Evolutionary conservation across 106 monocot genomes (phyloP), one percentile per base, ranked within the genome.

Genomic region (Platanthera zijinensis): DNA sequence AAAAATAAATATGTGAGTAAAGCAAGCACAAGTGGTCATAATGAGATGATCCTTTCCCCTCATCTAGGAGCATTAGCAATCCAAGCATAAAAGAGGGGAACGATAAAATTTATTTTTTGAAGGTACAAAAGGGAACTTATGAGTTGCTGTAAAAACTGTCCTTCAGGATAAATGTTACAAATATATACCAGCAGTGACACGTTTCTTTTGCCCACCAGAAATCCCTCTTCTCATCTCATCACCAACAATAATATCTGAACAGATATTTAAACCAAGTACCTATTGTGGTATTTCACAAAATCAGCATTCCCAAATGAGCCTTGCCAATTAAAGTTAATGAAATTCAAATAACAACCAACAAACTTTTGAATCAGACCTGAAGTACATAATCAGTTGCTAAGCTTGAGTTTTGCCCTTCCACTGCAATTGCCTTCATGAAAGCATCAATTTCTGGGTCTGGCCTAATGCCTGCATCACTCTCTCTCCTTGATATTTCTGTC

Each of bases 371-470:
- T 47, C 75, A 78, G 66, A 89, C 92, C 87, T 95, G 92, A n/a
- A 95, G 81, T 59, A 86, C 69, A 67, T 92, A 86, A 75, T 90
- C 92, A 13, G 90, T 90, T 50, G 75, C 76, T n/a, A 90, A 9
- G 71, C 48, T 88, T 8, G 78, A 80, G 22, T 78, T 46, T 48
- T 83, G 71, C 14, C 85, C 92, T 83, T 80, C 78, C 56, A 92
- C 57, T 47, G 83, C 73, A 45, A 75, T 80, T 14, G 83, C 95
- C 82, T 90, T 90, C 90, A 92, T 76, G 69, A 84, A 95, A 0
- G 88, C 87, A 79, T 95, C 95, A 50, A 92, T 85, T 56, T 86
- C 89, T 10, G 89, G 90, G 22, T 96, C 96, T 3, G 96, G 96
- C 57, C 83, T 85, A 8, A 93, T 89, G 6, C 89, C 92, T 15